phyloP scores from a whole-genome alignment of 768 basidiomycete genomes.

The Mycena rosella region DNA sequence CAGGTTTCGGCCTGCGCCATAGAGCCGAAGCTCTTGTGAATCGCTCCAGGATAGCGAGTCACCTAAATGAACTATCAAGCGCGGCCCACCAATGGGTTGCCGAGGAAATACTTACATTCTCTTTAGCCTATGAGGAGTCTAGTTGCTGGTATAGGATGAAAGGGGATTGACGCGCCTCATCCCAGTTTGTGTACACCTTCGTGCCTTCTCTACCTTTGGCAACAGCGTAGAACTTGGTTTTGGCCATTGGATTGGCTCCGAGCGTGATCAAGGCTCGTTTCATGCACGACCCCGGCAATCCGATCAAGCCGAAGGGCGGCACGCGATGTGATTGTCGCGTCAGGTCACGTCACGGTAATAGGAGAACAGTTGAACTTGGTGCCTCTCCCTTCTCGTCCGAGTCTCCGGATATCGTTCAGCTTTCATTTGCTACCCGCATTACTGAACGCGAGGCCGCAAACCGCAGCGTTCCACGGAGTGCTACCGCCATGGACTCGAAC shows the following conservation, averaged over 20 bases:
- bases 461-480: no score
- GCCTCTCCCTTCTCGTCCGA: no score
- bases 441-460: no score
- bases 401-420: no score
- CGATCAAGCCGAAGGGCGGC: background rate
- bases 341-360: no score
- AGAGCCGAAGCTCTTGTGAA: conserved; percentile 66
- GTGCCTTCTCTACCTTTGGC: conserved; percentile 68
- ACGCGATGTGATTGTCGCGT: no score
- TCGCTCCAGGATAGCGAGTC: conserved; percentile 63
- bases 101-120: conserved; percentile 51
- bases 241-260: conserved; percentile 39
- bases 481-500: background rate
- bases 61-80: conserved; percentile 51
- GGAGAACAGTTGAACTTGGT: no score
- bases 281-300: background rate
- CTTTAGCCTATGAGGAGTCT: conserved; percentile 54
- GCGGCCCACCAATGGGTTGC: background rate
- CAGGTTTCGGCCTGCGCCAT: conserved; percentile 63
- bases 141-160: background rate
- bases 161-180: conserved; percentile 58
- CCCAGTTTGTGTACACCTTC: conserved; percentile 70
- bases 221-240: conserved; percentile 74
- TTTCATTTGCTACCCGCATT: no score
- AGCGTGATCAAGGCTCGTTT: conserved; percentile 7